A percentile compares a stretch with the other conserved stretches of the same genome.
These are phyloP conservation scores for Rhizopogon vinicolor DNA, from an alignment of 768 basidiomycete species.

Conservation along the genomic window DNA sequence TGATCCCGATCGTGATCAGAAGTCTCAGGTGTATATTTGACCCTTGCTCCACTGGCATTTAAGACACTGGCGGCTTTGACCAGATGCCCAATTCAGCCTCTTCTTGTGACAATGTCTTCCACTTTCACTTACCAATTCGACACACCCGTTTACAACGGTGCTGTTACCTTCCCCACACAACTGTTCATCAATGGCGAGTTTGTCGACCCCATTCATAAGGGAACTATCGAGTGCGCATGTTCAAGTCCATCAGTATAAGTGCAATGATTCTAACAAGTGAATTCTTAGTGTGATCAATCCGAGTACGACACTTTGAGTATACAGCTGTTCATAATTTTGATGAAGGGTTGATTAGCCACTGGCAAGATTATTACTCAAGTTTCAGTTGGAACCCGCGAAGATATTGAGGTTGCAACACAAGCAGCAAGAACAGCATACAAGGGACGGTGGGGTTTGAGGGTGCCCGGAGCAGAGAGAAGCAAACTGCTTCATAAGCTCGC, in stretches of 20 bases:
- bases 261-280: not conserved
- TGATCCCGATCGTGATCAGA: not conserved
- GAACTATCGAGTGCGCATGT: slow-evolving; percentile 6
- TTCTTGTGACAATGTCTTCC: slow-evolving; percentile 23
- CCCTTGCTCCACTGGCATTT: no score
- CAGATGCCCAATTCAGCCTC: not conserved
- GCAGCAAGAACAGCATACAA: slow-evolving; percentile 60
- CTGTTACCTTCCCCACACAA: slow-evolving; percentile 48
- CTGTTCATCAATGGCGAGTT: slow-evolving; percentile 58
- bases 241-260: not conserved
- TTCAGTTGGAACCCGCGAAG: slow-evolving; percentile 55
- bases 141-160: slow-evolving; percentile 49
- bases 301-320: slow-evolving; percentile 22
- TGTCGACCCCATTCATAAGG: slow-evolving; percentile 4
- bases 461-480: slow-evolving; percentile 47
- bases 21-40: not conserved
- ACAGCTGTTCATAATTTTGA: not conserved
- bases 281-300: slow-evolving; percentile 53
- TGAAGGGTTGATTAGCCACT: slow-evolving; percentile 39
- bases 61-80: no score
- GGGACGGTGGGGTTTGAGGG: slow-evolving; percentile 64
- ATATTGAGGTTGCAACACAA: slow-evolving; percentile 73
- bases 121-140: slow-evolving; percentile 44
- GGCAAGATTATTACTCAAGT: slow-evolving; percentile 59
- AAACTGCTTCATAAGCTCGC: slow-evolving; percentile 60